Percentiles rank a stretch among this genome's conserved stretches.
These are phyloP conservation scores for Halteria grandinella DNA, from an alignment of 73 alveolate species.

Conservation along the genomic window DNA sequence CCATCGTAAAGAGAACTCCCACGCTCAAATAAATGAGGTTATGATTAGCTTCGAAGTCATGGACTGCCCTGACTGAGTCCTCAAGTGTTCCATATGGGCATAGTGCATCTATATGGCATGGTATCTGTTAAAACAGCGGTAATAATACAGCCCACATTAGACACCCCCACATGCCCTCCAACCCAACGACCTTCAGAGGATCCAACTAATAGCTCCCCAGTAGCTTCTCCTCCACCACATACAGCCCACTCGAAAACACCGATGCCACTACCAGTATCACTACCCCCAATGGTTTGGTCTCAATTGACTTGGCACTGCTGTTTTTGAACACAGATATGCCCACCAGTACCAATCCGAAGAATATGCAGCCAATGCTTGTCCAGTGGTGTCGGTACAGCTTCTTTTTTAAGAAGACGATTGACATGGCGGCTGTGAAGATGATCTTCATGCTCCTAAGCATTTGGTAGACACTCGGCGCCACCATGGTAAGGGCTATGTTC, in stretches of 20 bases:
- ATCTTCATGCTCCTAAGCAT: constrained; percentile 95
- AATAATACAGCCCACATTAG: constrained; percentile 75
- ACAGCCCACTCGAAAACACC: constrained; percentile 54
- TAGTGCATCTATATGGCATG: constrained; percentile 75
- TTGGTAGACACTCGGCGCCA: constrained; percentile 89
- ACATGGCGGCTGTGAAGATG: constrained; percentile 82
- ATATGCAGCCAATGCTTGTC: constrained; percentile 75
- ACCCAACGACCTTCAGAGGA: constrained; percentile 94
- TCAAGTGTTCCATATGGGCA: constrained; percentile 68
- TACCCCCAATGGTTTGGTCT: constrained; percentile 67
- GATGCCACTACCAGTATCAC: constrained; percentile 47
- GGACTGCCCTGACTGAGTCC: constrained; percentile 69
- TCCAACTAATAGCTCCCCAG: constrained; percentile 76
- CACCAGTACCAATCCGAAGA: constrained; percentile 85
- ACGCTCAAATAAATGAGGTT: constrained; percentile 56
- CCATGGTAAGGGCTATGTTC: constrained; percentile 73
- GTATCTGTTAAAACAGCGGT: constrained; percentile 81
- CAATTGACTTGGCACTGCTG: constrained; percentile 66
- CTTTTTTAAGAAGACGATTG: constrained; percentile 83
- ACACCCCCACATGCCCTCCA: constrained; percentile 96
- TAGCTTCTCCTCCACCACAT: constrained; percentile 79
- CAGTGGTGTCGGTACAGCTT: constrained; percentile 83
- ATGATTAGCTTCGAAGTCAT: constrained; percentile 60
- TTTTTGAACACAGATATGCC: constrained; percentile 62
- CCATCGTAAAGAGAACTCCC: constrained; percentile 82